Conservation (phyloP, 2,329 filamentous ascomycete species). For the Aureobasidium sp. region DNA sequence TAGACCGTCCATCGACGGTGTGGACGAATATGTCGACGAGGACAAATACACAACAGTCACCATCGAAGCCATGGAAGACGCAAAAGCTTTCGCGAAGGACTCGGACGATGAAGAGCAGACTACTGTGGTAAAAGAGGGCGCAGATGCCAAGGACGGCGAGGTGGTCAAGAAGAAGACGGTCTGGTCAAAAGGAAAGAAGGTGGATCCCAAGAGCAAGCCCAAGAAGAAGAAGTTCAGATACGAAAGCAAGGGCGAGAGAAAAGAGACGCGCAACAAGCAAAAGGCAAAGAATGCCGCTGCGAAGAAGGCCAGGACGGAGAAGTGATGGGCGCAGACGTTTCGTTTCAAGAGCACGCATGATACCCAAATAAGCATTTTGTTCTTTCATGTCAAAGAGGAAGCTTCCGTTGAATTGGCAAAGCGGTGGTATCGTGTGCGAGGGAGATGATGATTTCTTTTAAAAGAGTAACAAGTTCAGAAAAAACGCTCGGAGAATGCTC, state of each 20-base stretch:
- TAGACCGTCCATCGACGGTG: conserved; percentile 44
- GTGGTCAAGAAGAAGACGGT: conserved; percentile 30
- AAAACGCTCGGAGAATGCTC: conserved; percentile 14
- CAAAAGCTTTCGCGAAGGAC: conserved; percentile 13
- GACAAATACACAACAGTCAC: conserved; percentile 94
- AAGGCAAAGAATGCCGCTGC: conserved; percentile 63
- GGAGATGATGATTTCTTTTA: conserved; percentile 5
- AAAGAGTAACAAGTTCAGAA: conserved; percentile 10
- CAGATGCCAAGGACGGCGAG: conserved; percentile 3
- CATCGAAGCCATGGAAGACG: conserved; percentile 78
- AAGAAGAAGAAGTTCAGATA: conserved; percentile 93
- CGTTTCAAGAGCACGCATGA: conserved; percentile 8
- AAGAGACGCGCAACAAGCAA: conserved; percentile 53
- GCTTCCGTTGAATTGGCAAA: neutral
- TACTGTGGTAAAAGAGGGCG: conserved; percentile 11
- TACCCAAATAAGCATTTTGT: conserved; percentile 9
- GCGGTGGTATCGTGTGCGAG: conserved; percentile 8
- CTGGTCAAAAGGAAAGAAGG: conserved; percentile 40
- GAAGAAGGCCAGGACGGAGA: conserved; percentile 49
- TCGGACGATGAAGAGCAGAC: conserved; percentile 9
- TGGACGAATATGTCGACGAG: conserved; percentile 80
- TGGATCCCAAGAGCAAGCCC: conserved; percentile 43
- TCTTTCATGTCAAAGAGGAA: conserved; percentile 5
- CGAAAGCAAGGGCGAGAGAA: conserved; percentile 78
- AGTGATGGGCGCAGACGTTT: conserved; percentile 21